Evolutionary conservation across 768 basidiomycete species (phyloP).

Genomic region (Xerocomus spinulosus): DNA sequence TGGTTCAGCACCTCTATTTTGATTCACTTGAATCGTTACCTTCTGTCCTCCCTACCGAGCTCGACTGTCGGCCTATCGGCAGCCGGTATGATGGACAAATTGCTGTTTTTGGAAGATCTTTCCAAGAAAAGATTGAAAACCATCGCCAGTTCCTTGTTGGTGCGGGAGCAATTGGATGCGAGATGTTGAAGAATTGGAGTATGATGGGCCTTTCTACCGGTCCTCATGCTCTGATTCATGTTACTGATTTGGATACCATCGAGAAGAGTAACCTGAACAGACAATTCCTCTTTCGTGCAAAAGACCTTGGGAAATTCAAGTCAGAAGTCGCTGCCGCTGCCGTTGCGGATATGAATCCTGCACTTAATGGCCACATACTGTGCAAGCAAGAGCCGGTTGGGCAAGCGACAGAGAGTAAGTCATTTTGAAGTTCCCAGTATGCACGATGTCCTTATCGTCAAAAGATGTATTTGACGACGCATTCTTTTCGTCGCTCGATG

Average conservation of each 20-base stretch:
- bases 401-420: slow-evolving; percentile 84
- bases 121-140: slow-evolving; percentile 89
- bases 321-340: slow-evolving; percentile 89
- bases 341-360: slow-evolving; percentile 94
- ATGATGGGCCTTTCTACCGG: slow-evolving; percentile 94
- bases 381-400: slow-evolving; percentile 94
- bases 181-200: slow-evolving; percentile 99
- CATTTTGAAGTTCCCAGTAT: not conserved
- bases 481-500: slow-evolving; percentile 86
- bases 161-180: slow-evolving; percentile 98
- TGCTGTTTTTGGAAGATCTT: slow-evolving; percentile 89
- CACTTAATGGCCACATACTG: slow-evolving; percentile 77
- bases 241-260: slow-evolving; percentile 97
- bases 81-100: slow-evolving; percentile 93
- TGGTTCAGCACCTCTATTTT: slow-evolving; percentile 93
- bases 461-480: slow-evolving; percentile 81
- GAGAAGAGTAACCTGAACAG: slow-evolving; percentile 99
- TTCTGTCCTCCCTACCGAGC: slow-evolving; percentile 64
- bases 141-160: slow-evolving; percentile 96
- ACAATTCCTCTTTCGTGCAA: slow-evolving; percentile 95
- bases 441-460: slow-evolving; percentile 6
- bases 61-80: slow-evolving; percentile 75
- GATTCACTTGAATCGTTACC: slow-evolving; percentile 97
- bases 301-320: slow-evolving; percentile 97
- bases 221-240: slow-evolving; percentile 74